Evolutionary conservation across 148 eudicot genomes (phyloP), one percentile per base, ranked within the genome.

Genomic region (Rhododendron williamsianum): DNA sequence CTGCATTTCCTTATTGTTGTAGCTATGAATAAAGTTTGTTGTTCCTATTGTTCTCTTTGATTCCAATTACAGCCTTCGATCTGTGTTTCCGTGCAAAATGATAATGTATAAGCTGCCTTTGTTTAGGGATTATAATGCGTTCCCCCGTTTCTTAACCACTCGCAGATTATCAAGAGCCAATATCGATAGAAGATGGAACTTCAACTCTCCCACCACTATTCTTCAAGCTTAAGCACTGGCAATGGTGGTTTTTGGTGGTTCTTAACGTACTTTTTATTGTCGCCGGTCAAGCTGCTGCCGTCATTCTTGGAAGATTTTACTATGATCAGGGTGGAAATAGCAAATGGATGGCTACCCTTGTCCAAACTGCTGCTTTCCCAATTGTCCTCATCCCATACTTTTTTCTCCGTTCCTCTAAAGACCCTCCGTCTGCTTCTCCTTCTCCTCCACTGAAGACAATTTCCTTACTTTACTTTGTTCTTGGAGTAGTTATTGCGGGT

Each of bases 321-420:
- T 95, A 96, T 82, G 96, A 91, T 83, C 89, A 95, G 35, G 99
- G 99, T 60, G 99, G 99, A 84, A 87, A 91, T 45, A 96, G 96
- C 89, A 93, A 89, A 43, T 91, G 94, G 90, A 84, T 96, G 97
- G 94, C 98, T 76, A 94, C 98, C 52, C 85, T 96, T 45, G 93
- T 96, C 81, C 99, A 96, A 90, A 95, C 99, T 10, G 90, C 91
- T 8, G 99, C 91, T 51, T 96, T 96, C 74, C 98, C 98, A 6
- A 81, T 96, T 56, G 94, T 93, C 83, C 86, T 92, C 76, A 86
- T 93, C 84, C 98, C 98, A 4, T 90, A 90, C 63, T 78, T 92
- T 60, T 51, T 92, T 45, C 85, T 94, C 10, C 92, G 89, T 30
- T 86, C 96, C 76, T 71, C 93, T 1, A 52, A 86, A 0, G n/a